phyloP scores from a whole-genome alignment of 441 rosid species.

The Corymbia calophylla region DNA sequence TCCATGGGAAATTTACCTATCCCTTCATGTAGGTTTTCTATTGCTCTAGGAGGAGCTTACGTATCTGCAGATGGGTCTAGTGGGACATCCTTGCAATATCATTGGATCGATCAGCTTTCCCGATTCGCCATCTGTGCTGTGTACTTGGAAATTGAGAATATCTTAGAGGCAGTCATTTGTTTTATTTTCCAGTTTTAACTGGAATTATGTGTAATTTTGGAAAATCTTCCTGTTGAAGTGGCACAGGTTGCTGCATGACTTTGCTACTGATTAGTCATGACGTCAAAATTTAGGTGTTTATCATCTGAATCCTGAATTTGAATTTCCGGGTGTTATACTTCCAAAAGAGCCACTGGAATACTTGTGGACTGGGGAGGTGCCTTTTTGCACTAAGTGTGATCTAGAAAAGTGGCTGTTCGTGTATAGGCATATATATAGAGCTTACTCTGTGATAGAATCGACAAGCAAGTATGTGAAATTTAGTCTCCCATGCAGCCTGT shows the following conservation, averaged over 20 bases:
- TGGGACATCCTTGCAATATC: background rate
- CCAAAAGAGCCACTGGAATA: background rate
- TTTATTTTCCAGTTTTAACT: background rate
- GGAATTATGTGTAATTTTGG: background rate
- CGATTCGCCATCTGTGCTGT: background rate
- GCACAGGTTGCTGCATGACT: background rate
- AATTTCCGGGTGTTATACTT: background rate
- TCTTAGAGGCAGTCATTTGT: background rate
- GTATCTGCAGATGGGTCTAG: background rate
- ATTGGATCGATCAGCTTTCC: background rate
- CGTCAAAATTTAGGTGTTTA: background rate
- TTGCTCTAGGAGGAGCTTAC: background rate
- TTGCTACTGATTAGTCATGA: background rate
- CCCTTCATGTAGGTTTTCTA: background rate
- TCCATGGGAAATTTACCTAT: background rate
- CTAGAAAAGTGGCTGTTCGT: background rate
- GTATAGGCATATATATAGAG: background rate
- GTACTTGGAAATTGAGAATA: background rate
- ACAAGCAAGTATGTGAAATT: background rate
- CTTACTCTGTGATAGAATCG: background rate
- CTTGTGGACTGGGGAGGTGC: background rate
- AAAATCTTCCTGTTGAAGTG: background rate
- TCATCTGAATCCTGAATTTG: background rate
- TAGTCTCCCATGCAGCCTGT: background rate
- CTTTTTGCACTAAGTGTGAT: background rate